Evolutionary conservation across 2,329 filamentous ascomycete genomes (phyloP), one percentile per base, ranked within the genome.

Genomic region (Geosmithia flava): DNA sequence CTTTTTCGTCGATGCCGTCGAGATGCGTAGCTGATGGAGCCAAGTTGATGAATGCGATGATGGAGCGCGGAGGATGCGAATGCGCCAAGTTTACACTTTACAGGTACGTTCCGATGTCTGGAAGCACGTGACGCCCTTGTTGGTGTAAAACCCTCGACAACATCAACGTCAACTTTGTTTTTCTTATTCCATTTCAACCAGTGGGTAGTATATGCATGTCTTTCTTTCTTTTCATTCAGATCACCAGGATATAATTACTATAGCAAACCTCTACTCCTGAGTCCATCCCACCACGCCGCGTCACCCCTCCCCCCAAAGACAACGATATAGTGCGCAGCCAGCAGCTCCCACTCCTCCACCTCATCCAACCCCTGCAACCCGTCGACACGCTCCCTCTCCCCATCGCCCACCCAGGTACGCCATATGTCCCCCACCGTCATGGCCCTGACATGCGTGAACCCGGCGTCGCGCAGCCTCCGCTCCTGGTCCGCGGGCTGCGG

Each of bases 311-410:
- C 94, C 1, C 83, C 93, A 91, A 91, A 97, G 3, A 81, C 82
- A 42, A 98, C 76, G 53, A 90, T 81, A 59, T 98, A 98, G 70
- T 98, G 93, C 53, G 76, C 79, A 1, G 89, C 87, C 56, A 98
- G 66, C 55, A 98, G 65, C 58, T 83, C 75, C 85, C 93, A 95
- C 68, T 98, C 93, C 65, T 98, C 93, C 20, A 96, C 76, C 66
- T 98, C 93, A 66, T 98, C 93, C 52, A 98, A 65, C 58, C 93
- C 89, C 63, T 98, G 90, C 23, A 96, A 62, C 11, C 69, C 65
- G 53, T 90, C 83, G 1, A 97, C 80, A 45, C 90, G 72, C 58
- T 86, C 82, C 64, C 87, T 90, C 65, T 97, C 91, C 2, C 69
- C 68, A 1, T 71, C 60, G 0, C 61, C 59, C 3, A 95, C 71